Conservation (phyloP, 495 filamentous ascomycete genomes). For the Usnea hakonensis region DNA sequence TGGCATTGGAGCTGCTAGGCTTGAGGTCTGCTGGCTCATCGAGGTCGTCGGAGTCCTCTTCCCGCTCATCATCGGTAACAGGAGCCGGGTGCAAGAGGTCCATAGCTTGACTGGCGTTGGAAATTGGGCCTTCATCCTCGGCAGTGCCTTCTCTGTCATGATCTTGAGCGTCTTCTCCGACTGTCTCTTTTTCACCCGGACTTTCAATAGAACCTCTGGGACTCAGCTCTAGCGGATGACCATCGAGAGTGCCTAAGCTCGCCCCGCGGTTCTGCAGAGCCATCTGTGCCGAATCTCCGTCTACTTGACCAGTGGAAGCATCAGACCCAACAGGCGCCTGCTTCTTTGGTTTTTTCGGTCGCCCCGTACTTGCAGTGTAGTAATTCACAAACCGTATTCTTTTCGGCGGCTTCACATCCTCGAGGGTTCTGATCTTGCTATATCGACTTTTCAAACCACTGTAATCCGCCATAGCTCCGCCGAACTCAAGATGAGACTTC, state of each 20-base stretch:
- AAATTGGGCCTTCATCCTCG: slow-evolving; percentile 1
- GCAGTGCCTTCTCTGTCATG: not conserved
- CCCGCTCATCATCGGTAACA: slow-evolving; percentile 1
- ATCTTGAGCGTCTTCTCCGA: not conserved
- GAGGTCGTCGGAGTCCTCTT: not conserved
- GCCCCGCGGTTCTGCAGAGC: not conserved
- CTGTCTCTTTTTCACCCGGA: not conserved
- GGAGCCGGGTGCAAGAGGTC: slow-evolving; percentile 8
- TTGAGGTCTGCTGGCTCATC: not conserved
- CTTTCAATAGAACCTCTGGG: not conserved
- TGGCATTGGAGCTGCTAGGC: not conserved
- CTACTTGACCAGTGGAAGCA: not conserved
- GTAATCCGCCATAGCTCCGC: slow-evolving; percentile 70
- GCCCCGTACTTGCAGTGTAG: slow-evolving; percentile 76
- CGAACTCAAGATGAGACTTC: slow-evolving; percentile 75
- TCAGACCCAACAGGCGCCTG: slow-evolving; percentile 20
- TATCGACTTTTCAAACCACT: slow-evolving; percentile 63
- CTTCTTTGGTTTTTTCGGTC: slow-evolving; percentile 41
- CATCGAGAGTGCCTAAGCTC: slow-evolving; percentile 1
- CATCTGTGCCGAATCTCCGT: not conserved
- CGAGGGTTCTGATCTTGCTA: slow-evolving; percentile 54
- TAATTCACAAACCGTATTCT: slow-evolving; percentile 79
- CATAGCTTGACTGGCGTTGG: slow-evolving; percentile 2
- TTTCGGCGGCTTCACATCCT: slow-evolving; percentile 49
- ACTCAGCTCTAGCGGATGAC: not conserved